These are phyloP conservation scores for Entophlyctis helioformis DNA, from an alignment of 192 early-diverging fungal species.

Conservation along the genomic window DNA sequence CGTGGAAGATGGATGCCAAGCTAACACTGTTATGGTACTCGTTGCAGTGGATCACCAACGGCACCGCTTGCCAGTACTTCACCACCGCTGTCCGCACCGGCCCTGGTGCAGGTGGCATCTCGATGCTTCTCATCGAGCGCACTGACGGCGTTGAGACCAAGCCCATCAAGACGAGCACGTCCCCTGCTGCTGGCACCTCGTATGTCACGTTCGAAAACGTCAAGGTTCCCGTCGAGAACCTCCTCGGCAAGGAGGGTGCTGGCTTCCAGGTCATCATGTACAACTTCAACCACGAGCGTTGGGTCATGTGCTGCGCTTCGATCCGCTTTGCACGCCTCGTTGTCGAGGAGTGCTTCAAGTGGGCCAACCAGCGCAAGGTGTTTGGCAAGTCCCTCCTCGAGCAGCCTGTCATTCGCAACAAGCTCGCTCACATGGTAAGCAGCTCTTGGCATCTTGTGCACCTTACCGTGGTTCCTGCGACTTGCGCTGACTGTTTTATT, in stretches of 20 bases:
- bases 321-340: too few species aligned
- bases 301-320: slow-evolving; percentile 35
- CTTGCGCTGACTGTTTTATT: too few species aligned
- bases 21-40: neutral
- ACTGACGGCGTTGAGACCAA: slow-evolving; percentile 46
- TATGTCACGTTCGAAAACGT: slow-evolving; percentile 54
- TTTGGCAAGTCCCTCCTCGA: too few species aligned
- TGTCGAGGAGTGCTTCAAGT: too few species aligned
- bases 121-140: slow-evolving; percentile 58
- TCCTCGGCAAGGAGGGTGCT: too few species aligned
- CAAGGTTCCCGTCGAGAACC: slow-evolving; percentile 61
- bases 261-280: slow-evolving; percentile 60
- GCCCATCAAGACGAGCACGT: slow-evolving; percentile 55
- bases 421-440: too few species aligned
- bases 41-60: too few species aligned
- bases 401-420: too few species aligned
- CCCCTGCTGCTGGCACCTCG: slow-evolving; percentile 51
- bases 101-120: slow-evolving; percentile 37
- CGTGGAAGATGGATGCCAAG: slow-evolving; percentile 37
- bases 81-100: slow-evolving; percentile 36
- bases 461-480: too few species aligned
- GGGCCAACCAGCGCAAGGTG: too few species aligned
- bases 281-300: slow-evolving; percentile 67
- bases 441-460: too few species aligned
- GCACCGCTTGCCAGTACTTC: slow-evolving; percentile 37